Evolutionary conservation across 495 filamentous ascomycete species (phyloP).

Genomic region (Daldinia bambusicola): DNA sequence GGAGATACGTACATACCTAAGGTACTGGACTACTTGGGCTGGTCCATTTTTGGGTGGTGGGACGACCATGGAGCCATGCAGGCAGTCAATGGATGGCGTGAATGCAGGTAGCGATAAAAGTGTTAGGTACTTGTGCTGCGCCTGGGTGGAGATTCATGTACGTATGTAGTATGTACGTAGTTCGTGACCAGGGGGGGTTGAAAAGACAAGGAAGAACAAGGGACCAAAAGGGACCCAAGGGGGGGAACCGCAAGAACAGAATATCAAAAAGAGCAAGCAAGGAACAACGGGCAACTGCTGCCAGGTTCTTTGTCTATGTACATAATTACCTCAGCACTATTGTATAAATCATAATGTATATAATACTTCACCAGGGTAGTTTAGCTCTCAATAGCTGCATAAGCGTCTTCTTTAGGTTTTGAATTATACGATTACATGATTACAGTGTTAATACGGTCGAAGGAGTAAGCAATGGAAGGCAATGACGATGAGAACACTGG

Average conservation of each 20-base stretch:
- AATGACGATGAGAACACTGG: conserved; percentile 37
- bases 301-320: conserved; percentile 2
- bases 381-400: background rate
- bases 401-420: background rate
- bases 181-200: conserved; percentile 33
- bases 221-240: conserved; percentile 7
- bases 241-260: conserved; percentile 32
- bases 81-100: conserved; percentile 43
- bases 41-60: conserved; percentile 31
- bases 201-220: conserved; percentile 16
- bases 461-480: conserved; percentile 38
- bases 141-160: conserved; percentile 28
- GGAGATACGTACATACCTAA: too few species aligned
- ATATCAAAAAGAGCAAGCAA: conserved; percentile 29
- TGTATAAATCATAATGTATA: background rate
- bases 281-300: conserved; percentile 20
- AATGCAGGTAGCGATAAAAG: conserved; percentile 22
- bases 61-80: conserved; percentile 50
- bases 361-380: background rate
- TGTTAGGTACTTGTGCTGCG: conserved; percentile 24
- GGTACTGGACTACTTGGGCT: conserved; percentile 5
- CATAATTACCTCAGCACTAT: background rate
- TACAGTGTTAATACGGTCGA: background rate
- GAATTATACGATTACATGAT: too few species aligned
- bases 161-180: conserved; percentile 38